Conservation (phyloP, 2,329 filamentous ascomycete species). For the Botrytis pseudocinerea region DNA sequence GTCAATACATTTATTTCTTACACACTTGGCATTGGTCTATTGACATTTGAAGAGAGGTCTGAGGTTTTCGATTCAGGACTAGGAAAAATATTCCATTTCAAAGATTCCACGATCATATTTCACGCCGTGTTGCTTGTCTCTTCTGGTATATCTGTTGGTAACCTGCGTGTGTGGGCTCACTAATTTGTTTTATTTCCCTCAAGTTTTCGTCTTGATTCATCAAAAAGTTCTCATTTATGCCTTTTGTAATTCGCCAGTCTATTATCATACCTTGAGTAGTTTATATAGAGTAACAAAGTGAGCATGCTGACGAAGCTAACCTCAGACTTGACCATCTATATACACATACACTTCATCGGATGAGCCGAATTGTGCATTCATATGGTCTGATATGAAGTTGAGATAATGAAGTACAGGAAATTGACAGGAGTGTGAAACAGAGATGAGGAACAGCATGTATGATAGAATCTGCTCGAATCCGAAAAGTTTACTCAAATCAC, state of each 20-base stretch:
- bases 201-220: too few species aligned
- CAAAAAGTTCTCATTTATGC: too few species aligned
- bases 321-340: not conserved
- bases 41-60: not conserved
- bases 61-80: not conserved
- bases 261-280: not conserved
- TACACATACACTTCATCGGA: not conserved
- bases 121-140: not conserved
- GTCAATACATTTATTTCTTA: not conserved
- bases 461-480: not conserved
- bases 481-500: not conserved
- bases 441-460: not conserved
- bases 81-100: not conserved
- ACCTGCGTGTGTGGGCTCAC: not conserved
- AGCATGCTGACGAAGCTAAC: not conserved
- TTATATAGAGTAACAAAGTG: not conserved
- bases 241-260: not conserved
- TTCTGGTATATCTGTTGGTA: not conserved
- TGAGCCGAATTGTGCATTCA: not conserved
- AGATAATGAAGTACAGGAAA: not conserved
- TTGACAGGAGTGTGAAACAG: not conserved
- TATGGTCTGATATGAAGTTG: not conserved
- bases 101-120: not conserved
- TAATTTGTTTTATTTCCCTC: too few species aligned
- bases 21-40: not conserved